Conservation (phyloP, 1,284 basidiomycete species). For the Cutaneotrichosporon sp. region DNA sequence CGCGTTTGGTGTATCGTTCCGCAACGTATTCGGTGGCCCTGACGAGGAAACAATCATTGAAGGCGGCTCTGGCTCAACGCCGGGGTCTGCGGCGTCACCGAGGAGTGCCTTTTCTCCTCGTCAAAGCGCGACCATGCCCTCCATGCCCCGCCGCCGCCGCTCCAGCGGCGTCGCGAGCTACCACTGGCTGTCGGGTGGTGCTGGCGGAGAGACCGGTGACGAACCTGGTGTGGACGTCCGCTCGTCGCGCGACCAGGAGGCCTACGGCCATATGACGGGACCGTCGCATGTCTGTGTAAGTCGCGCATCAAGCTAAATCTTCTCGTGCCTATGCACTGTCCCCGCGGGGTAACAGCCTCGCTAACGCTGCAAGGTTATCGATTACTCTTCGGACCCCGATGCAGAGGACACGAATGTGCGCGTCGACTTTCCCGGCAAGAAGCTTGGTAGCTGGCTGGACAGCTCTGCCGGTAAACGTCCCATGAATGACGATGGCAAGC, state of each 20-base stretch:
- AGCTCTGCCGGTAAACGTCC: slow-evolving; percentile 30
- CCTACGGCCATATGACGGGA: slow-evolving; percentile 35
- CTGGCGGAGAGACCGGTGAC: slow-evolving; percentile 40
- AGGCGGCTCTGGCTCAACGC: neutral
- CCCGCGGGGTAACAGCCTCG: neutral
- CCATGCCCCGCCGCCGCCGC: neutral
- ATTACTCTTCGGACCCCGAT: slow-evolving; percentile 39
- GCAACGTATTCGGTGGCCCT: neutral
- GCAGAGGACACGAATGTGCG: slow-evolving; percentile 37
- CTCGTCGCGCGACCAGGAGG: slow-evolving; percentile 37
- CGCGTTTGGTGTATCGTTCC: neutral
- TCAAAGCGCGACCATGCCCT: neutral
- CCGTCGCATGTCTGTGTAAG: slow-evolving; percentile 32
- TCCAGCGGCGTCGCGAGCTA: slow-evolving; percentile 14
- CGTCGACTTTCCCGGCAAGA: slow-evolving; percentile 40
- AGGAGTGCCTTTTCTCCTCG: neutral
- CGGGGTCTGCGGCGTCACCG: neutral
- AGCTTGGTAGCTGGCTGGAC: slow-evolving; percentile 41
- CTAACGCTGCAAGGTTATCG: slow-evolving; percentile 32
- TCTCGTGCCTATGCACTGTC: no score
- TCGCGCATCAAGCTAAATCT: neutral
- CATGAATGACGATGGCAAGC: slow-evolving; percentile 30
- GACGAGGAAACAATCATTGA: slow-evolving; percentile 3
- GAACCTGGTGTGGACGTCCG: slow-evolving; percentile 49
- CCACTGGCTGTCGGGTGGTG: slow-evolving; percentile 27